A percentile compares a stretch with the other conserved stretches of the same genome.
Conservation (phyloP, 2,329 filamentous ascomycete genomes). For the Apiospora aurea region DNA sequence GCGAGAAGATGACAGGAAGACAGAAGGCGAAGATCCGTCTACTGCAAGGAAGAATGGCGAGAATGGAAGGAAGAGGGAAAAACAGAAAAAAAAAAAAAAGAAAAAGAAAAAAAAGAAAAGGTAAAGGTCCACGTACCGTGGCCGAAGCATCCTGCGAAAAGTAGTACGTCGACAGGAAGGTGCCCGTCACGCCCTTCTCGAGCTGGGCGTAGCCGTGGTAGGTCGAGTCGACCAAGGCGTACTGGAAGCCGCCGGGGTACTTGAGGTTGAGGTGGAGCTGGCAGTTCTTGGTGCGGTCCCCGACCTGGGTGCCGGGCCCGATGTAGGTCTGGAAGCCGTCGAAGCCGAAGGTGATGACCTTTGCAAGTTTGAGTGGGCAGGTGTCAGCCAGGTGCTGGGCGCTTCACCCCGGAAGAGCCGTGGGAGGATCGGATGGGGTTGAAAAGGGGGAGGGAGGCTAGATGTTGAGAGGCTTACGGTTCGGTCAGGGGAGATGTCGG, state of each 20-base stretch:
- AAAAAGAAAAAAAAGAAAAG: too few species aligned
- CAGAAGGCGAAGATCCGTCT: too few species aligned
- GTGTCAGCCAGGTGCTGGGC: not conserved
- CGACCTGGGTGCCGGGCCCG: constrained; percentile 46
- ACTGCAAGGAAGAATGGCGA: too few species aligned
- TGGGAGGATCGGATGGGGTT: too few species aligned
- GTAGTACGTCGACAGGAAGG: constrained; percentile 56
- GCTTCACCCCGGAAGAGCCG: too few species aligned
- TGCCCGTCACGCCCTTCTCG: constrained; percentile 52
- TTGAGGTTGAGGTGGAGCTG: constrained; percentile 54
- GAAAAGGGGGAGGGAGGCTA: not conserved
- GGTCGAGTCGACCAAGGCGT: constrained; percentile 53
- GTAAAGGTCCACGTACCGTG: constrained; percentile 38
- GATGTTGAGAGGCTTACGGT: constrained; percentile 42
- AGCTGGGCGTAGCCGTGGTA: constrained; percentile 57
- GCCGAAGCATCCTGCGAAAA: constrained; percentile 53
- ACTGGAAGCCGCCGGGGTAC: constrained; percentile 56
- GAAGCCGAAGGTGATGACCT: constrained; percentile 56
- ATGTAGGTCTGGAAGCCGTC: constrained; percentile 56
- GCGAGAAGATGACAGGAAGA: not conserved
- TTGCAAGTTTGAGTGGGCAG: not conserved
- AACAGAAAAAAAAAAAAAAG: too few species aligned
- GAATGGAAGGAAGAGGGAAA: not conserved
- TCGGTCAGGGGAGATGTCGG: constrained; percentile 50
- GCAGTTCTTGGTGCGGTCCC: constrained; percentile 55